Evolutionary conservation across 495 filamentous ascomycete genomes (phyloP).

Genomic region (Neurospora hispaniola): DNA sequence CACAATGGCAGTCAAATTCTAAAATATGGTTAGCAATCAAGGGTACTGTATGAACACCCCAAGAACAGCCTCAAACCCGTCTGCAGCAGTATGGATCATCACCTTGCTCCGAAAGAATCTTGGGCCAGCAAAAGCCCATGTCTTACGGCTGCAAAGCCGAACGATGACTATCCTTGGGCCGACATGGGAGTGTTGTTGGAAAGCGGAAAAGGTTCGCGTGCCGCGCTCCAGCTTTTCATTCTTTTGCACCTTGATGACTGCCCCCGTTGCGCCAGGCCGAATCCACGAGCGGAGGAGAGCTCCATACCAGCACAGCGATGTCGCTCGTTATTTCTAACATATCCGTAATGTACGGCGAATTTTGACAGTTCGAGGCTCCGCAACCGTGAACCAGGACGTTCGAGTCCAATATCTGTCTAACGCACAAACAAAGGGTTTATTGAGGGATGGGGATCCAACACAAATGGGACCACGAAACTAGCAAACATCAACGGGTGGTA

Average conservation of each 20-base stretch:
- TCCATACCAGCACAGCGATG: conserved; percentile 10
- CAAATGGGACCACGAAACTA: conserved; percentile 8
- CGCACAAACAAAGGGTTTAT: conserved; percentile 1
- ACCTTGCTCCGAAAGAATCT: neutral
- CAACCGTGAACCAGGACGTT: conserved; percentile 12
- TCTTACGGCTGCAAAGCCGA: conserved; percentile 14
- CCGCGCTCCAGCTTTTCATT: conserved; percentile 2
- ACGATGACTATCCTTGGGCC: conserved; percentile 13
- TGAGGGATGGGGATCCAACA: conserved; percentile 2
- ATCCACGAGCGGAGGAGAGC: neutral
- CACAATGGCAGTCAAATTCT: neutral
- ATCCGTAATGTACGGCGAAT: conserved; percentile 14
- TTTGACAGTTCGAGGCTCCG: conserved; percentile 16
- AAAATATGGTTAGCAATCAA: neutral
- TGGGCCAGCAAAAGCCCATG: neutral
- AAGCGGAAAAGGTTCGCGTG: conserved; percentile 17
- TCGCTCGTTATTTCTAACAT: conserved; percentile 11
- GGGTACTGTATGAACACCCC: neutral
- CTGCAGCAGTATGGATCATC: neutral
- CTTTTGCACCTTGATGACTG: neutral
- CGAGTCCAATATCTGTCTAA: conserved; percentile 7
- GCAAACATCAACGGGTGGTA: conserved; percentile 6
- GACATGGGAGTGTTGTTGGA: conserved; percentile 13
- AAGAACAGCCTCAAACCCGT: neutral
- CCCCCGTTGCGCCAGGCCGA: conserved; percentile 10